Base-by-base conservation (phyloP, 306 rosid species). In the Cotoneaster glaucophyllus region DNA sequence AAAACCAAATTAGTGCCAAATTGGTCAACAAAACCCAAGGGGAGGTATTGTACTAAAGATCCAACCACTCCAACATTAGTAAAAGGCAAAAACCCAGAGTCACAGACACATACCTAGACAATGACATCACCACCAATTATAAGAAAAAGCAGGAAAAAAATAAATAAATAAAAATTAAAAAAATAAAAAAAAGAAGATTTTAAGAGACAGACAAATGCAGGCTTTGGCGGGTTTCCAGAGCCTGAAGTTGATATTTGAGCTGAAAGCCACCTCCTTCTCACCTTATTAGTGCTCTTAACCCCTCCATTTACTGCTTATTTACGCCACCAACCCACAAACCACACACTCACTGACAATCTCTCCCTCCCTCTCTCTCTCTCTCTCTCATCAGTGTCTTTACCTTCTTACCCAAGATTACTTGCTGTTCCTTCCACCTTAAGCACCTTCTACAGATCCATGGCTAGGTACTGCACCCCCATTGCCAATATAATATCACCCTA, bases 171-270 rank as follows among this genome's bases (percentile, higher is more conserved):
- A 32, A 22, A 77, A 15, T 15, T 15, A 48, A 48, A 57, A n/a
- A 71, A 53, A 56, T 11, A 11, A 59, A 64, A 66, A 57, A 71
- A 75, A 56, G 44, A 75, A 5, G 21, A 50, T 50, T 73, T 57
- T 22, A 73, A 75, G 21, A 71, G 22, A 25, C 7, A 59, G 73
- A 67, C 76, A 56, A 73, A 54, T 72, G 62, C 15, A 71, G 82
- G 75, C 48, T 73, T 85, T 87, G 84, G 87, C 86, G 83, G 86
- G 87, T 83, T 87, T 63, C 70, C 70, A 74, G 77, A 74, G 39
- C 37, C 70, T 77, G 87, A 85, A 73, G 82, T 81, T 83, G 89
- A 85, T 81, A 54, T 77, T 4, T 41, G 81, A 85, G 67, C 91
- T 76, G 67, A 82, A 75, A 64, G 6, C 39, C 22, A 87, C 84